Base-by-base conservation (phyloP, 352 stramenopile species). In the Globisporangium camurandrum region DNA sequence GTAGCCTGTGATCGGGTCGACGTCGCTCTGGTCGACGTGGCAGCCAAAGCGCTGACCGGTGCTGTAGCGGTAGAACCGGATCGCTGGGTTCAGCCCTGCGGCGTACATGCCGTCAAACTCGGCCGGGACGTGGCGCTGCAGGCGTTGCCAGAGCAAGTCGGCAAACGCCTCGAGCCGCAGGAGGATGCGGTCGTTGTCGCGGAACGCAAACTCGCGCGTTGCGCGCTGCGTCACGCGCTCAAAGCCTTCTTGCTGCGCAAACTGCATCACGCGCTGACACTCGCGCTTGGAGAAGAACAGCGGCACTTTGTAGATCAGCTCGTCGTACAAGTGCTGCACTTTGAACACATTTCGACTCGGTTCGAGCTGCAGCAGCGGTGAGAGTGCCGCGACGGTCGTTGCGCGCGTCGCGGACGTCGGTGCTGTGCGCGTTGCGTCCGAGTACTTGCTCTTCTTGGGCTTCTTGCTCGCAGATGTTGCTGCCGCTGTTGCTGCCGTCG, bases 1-100 rank as follows among this genome's bases (percentile, higher is more conserved):
- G 59, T 67, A 72, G 39, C 73, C 66, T 30, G 80, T 92, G 46
- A 76, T 53, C 4, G 69, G 67, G 51, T 92, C 77, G 47, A 89
- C 69, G 57, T 89, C 75, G 63, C 80, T 92, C 64, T 89, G 75
- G 57, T 92, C 80, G n/a, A 92, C 77, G 49, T 89, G 77, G 43
- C 77, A 89, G 31, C 77, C 80, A 56, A 92, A 92, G 6, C 71
- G 61, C 65, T 92, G 80, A 14, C 77, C 77, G 5, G 54, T 56
- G 39, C 59, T 59, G 60, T 92, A 92, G 16, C 77, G 71, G 36
- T 92, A 92, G 62, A 92, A 87, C 14, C 78, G 72, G 48, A 89
- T 78, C 16, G 73, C 66, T 16, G 77, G 67, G 51, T 92, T 92
- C 27, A 88, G 62, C 24, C 77, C 80, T 27, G 67, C 67, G 14